phyloP scores from a whole-genome alignment of 805 yeast species.

The Priceomyces carsonii region DNA sequence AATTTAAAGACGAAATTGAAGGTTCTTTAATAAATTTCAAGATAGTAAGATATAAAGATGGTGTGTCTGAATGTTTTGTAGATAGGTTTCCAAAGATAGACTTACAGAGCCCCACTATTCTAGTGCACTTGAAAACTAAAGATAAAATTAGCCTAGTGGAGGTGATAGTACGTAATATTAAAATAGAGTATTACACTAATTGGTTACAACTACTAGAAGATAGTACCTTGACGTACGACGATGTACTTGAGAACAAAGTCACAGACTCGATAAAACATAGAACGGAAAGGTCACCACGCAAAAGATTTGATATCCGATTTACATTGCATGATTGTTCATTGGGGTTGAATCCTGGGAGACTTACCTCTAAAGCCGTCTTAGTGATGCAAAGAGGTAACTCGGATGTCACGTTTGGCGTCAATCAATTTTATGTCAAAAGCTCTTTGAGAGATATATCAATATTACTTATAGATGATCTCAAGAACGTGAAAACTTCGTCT shows the following conservation, averaged over 20 bases:
- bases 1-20: constrained; percentile 19
- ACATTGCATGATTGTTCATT: constrained; percentile 54
- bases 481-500: constrained; percentile 8
- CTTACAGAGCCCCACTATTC: constrained; percentile 21
- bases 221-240: constrained; percentile 1
- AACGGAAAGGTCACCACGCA: constrained; percentile 1
- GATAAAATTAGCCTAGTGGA: constrained; percentile 37
- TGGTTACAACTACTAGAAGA: constrained; percentile 47
- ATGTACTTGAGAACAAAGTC: neutral
- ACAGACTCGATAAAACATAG: constrained; percentile 10
- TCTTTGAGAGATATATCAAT: constrained; percentile 52
- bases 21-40: constrained; percentile 22
- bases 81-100: constrained; percentile 19
- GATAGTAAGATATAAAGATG: constrained; percentile 14
- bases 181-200: constrained; percentile 57
- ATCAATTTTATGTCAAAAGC: constrained; percentile 37
- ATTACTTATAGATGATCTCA: constrained; percentile 64
- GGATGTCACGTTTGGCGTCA: constrained; percentile 41
- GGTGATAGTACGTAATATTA: constrained; percentile 47
- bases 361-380: constrained; percentile 54
- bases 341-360: constrained; percentile 63
- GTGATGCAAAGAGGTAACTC: constrained; percentile 55
- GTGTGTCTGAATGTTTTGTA: constrained; percentile 17
- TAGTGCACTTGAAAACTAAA: constrained; percentile 17
- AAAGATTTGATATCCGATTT: constrained; percentile 29